Conservation (phyloP, 805 yeast genomes). For the Candida maris region DNA sequence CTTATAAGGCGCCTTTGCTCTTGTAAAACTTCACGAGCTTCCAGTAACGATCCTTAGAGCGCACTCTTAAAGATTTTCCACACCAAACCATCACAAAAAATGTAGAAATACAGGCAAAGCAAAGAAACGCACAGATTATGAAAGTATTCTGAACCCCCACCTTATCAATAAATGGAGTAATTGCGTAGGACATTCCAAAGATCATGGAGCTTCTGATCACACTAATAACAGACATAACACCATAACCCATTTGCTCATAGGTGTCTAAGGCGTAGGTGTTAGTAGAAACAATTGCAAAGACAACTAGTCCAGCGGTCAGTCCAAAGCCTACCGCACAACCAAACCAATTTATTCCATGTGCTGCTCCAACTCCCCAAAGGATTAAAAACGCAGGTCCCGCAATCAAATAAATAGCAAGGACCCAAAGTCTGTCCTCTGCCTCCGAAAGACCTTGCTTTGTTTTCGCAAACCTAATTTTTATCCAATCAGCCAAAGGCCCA, state of each 20-base stretch:
- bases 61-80: no score
- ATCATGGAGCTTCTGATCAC: slow-evolving; percentile 52
- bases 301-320: slow-evolving; percentile 23
- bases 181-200: slow-evolving; percentile 55
- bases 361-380: slow-evolving; percentile 39
- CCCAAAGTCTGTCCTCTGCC: slow-evolving; percentile 41
- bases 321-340: slow-evolving; percentile 33
- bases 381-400: slow-evolving; percentile 39
- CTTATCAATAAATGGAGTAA: slow-evolving; percentile 52
- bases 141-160: slow-evolving; percentile 49
- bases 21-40: no score
- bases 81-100: no score
- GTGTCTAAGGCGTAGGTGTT: slow-evolving; percentile 30
- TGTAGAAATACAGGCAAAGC: no score
- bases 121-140: no score
- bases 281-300: slow-evolving; percentile 28
- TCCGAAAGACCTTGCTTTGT: slow-evolving; percentile 36
- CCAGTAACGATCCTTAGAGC: no score
- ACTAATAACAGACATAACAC: slow-evolving; percentile 21
- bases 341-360: slow-evolving; percentile 35
- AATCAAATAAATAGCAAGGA: slow-evolving; percentile 34
- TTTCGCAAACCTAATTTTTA: slow-evolving; percentile 8
- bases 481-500: slow-evolving; percentile 26
- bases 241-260: slow-evolving; percentile 30
- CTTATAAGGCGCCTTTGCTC: no score